Base-by-base conservation (phyloP, 2,329 filamentous ascomycete genomes). In the Tolypocladium capitatum region DNA sequence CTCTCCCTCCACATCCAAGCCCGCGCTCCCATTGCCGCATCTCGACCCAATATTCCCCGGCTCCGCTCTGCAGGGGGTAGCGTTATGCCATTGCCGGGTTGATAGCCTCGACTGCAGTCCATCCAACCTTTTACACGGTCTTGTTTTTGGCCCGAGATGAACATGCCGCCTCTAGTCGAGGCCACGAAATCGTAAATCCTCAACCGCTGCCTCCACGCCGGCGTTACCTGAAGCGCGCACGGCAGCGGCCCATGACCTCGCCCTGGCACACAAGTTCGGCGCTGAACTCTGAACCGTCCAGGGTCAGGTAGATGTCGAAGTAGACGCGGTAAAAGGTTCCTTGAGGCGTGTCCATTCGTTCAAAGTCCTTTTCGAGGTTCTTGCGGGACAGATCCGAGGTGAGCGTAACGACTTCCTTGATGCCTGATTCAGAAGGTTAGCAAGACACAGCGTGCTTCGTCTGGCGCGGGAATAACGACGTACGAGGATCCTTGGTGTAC, bases 401-500 rank as follows among this genome's bases (percentile, higher is more conserved):
- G 45, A 98, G 81, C 1, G 92, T 98, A 54, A 97, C 92, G 49
- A 97, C 89, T 69, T 97, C 92, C 78, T 97, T 97, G 78, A 97
- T 97, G 57, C 90, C 91, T 96, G 9, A 9, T 56, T 53, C 6
- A 51, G 48, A 16, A 45, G 43, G 55, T 62, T 63, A 65, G 64
- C 55, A 49, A 20, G 7, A 20, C 2, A 1, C 18, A 7, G 1
- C 16, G 13, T 6, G 21, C 24, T 20, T 27, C 36, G 5, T 27
- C 13, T 2, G 14, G 21, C 36, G 13, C 7, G 16, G 24, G 24
- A 24, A 2, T 4, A 1, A 41, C 2, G 38, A 86, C 90, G 83
- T 83, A 95, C 92, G 87, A 58, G 92, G 91, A 79, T 98, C 92
- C 67, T 97, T 98, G 56, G 91, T 97, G 66, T 98, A 98, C 66